A percentile compares a stretch with the other conserved stretches of the same genome.
phyloP scores from a whole-genome alignment of 768 basidiomycete species.

The Leucosporidium creatinivorum region DNA sequence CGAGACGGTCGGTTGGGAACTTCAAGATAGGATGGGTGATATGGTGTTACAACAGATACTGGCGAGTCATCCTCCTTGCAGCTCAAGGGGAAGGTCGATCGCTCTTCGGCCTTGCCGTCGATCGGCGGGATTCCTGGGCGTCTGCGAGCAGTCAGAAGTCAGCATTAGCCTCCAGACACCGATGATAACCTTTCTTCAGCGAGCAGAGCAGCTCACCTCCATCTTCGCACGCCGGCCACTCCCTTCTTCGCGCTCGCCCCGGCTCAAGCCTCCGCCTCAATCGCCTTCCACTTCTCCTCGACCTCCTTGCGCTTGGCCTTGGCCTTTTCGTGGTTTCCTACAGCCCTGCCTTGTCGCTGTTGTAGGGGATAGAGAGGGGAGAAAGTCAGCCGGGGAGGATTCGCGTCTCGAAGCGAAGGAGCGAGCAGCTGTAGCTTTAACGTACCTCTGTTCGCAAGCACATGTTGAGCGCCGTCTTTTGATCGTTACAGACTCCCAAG shows the following conservation, averaged over 20 bases:
- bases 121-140: too few species aligned
- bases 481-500: slow-evolving; percentile 23
- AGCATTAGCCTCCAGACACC: too few species aligned
- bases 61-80: too few species aligned
- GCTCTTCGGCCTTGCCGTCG: too few species aligned
- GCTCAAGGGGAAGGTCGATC: too few species aligned
- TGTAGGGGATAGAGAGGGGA: not conserved
- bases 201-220: too few species aligned
- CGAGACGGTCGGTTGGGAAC: too few species aligned
- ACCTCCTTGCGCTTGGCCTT: slow-evolving; percentile 15
- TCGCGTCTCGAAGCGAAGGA: not conserved
- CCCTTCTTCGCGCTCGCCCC: not conserved
- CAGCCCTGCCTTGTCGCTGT: slow-evolving; percentile 4
- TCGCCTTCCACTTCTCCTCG: slow-evolving; percentile 19
- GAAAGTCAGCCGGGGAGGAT: not conserved
- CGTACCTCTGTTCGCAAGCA: slow-evolving; percentile 22
- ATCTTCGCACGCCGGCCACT: not conserved
- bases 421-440: not conserved
- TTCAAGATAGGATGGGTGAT: too few species aligned
- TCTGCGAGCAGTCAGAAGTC: too few species aligned
- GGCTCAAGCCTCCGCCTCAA: slow-evolving; percentile 14
- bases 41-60: too few species aligned
- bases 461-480: slow-evolving; percentile 24
- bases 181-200: too few species aligned
- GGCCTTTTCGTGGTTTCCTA: not conserved